Conservation (phyloP, 805 yeast genomes). For the Scheffersomyces ergatensis region DNA sequence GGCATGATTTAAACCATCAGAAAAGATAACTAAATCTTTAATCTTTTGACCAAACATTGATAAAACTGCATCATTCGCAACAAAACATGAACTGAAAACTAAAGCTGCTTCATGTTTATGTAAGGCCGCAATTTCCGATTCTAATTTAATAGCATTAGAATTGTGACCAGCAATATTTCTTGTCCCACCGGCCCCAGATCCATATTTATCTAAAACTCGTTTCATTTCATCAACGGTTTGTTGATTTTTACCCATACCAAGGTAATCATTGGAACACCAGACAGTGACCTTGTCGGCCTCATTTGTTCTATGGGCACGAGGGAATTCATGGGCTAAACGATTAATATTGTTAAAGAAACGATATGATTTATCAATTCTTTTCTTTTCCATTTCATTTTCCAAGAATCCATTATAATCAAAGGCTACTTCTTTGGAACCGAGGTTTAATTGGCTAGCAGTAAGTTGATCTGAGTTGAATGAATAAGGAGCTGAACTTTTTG, state of each 20-base stretch:
- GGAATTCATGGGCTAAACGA: constrained; percentile 91
- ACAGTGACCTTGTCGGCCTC: constrained; percentile 89
- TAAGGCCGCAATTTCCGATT: constrained; percentile 80
- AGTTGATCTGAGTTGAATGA: constrained; percentile 27
- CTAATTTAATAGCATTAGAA: constrained; percentile 81
- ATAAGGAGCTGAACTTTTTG: constrained; percentile 29
- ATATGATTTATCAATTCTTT: constrained; percentile 87
- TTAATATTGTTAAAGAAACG: constrained; percentile 96
- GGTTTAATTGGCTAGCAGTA: constrained; percentile 19
- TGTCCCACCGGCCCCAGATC: constrained; percentile 99
- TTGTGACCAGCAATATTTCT: constrained; percentile 99
- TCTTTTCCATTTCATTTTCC: constrained; percentile 62
- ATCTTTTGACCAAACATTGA: constrained; percentile 88
- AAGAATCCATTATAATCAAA: constrained; percentile 76
- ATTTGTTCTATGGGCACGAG: constrained; percentile 78
- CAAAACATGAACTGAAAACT: constrained; percentile 93
- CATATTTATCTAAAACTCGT: constrained; percentile 78
- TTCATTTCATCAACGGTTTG: constrained; percentile 76
- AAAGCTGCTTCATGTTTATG: constrained; percentile 95
- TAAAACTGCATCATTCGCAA: constrained; percentile 93
- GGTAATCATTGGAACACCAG: constrained; percentile 98
- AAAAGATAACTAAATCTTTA: constrained; percentile 85
- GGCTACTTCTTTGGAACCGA: constrained; percentile 45
- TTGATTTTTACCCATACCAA: constrained; percentile 88
- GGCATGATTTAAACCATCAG: constrained; percentile 94